Conservation (phyloP, 495 filamentous ascomycete genomes). For the Penicillium maclennaniae region DNA sequence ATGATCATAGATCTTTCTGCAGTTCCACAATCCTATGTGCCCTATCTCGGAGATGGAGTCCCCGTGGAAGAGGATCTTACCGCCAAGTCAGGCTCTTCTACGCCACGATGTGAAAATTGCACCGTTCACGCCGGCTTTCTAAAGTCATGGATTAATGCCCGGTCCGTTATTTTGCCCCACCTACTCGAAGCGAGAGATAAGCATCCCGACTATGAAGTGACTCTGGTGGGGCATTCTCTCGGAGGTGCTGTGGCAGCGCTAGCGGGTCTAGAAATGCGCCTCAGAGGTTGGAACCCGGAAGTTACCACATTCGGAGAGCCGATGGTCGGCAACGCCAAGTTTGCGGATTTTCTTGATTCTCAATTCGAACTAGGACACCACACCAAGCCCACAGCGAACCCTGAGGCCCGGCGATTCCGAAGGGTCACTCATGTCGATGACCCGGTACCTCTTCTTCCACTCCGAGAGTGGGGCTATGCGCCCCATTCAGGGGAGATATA, state of each 20-base stretch:
- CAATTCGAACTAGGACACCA: constrained; percentile 52
- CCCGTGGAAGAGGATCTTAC: constrained; percentile 5
- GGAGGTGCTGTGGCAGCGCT: constrained; percentile 90
- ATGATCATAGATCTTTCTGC: constrained; percentile 85
- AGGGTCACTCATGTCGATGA: constrained; percentile 83
- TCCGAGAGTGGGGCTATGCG: constrained; percentile 80
- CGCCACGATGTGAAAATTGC: constrained; percentile 65
- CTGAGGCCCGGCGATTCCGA: constrained; percentile 52
- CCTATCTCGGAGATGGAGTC: constrained; percentile 58
- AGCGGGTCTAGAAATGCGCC: constrained; percentile 70
- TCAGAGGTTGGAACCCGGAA: constrained; percentile 63
- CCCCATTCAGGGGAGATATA: constrained; percentile 84
- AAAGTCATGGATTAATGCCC: constrained; percentile 72
- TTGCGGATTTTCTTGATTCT: constrained; percentile 64
- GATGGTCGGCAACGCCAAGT: constrained; percentile 68
- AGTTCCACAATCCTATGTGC: constrained; percentile 82
- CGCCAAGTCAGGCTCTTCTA: not conserved
- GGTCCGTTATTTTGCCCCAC: constrained; percentile 56
- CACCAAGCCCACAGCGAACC: constrained; percentile 5
- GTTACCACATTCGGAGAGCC: constrained; percentile 96
- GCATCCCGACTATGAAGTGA: constrained; percentile 68
- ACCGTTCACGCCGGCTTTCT: constrained; percentile 91
- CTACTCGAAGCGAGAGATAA: constrained; percentile 49
- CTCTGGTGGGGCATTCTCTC: constrained; percentile 84
- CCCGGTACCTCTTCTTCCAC: constrained; percentile 83